These are phyloP conservation scores for Leishmania martiniquensis DNA, from an alignment of 208 protist species.

Conservation along the genomic window DNA sequence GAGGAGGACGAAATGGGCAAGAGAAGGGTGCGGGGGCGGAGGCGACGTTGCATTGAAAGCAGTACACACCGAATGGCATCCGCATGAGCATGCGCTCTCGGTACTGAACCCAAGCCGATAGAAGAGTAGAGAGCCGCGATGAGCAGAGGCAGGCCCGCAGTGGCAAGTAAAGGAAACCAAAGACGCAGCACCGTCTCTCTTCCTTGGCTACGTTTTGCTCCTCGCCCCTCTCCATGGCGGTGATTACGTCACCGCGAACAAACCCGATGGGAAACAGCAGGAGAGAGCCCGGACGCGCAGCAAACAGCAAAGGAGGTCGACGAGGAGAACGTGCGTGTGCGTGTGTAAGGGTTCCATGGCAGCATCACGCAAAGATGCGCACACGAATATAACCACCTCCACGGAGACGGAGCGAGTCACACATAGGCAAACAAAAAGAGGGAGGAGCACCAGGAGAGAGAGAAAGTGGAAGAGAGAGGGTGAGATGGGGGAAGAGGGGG, in stretches of 20 bases:
- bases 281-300: too few species aligned
- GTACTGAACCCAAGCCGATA: background rate
- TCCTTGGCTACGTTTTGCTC: background rate
- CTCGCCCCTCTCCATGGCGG: background rate
- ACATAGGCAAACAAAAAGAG: too few species aligned
- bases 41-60: background rate
- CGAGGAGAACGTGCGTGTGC: too few species aligned
- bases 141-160: slow-evolving; percentile 5
- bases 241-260: too few species aligned
- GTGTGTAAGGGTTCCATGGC: background rate
- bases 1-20: background rate
- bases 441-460: background rate
- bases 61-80: background rate
- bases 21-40: background rate
- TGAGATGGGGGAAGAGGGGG: background rate
- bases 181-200: background rate
- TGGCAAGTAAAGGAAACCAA: slow-evolving; percentile 15
- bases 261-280: too few species aligned
- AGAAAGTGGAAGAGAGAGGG: background rate
- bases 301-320: too few species aligned
- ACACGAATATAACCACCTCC: background rate
- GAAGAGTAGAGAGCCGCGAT: background rate
- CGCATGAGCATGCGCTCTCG: background rate
- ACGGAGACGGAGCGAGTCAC: background rate
- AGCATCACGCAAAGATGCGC: background rate